Evolutionary conservation across 2,329 filamentous ascomycete species (phyloP), one percentile per base, ranked within the genome.

Genomic region (Pleurostoma richardsiae): DNA sequence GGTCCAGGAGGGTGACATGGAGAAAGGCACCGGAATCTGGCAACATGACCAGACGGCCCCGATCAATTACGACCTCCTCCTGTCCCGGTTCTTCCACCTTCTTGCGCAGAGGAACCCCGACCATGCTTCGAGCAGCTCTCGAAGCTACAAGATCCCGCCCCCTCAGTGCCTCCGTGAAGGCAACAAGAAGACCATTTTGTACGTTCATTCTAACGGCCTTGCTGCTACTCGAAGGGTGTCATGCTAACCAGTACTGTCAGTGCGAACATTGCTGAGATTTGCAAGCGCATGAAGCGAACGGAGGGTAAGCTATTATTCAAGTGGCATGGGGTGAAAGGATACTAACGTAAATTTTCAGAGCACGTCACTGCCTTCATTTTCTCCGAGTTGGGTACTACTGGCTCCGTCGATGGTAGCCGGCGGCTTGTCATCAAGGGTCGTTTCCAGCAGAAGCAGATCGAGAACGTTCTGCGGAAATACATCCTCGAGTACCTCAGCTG

Each of bases 371-470:
- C 92, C 60, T 97, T 96, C 76, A 74, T 99, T 55, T 96, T 99
- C 71, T 91, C 94, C 56, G 94, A 99, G 71, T 81, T 99, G 83
- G 94, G 94, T 77, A 99, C 94, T 56, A 95, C 83, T 64, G 94
- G 94, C 68, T 95, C 88, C 66, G 90, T 96, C 47, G 94, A 96
- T 73, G 94, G 92, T 59, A 89, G 82, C 72, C 84, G 90, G 70
- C 85, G 92, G 64, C 72, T 99, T 61, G 91, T 99, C 65, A 99
- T 99, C 81, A 96, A 96, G 80, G 94, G 94, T 78, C 89, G 94
- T 65, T 99, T 99, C 87, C 92, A 97, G 72, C 92, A 97, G 76
- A 96, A 96, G 76, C 92, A 97, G 77, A 91, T 97, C 65, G 94
- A 99, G 77, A 96, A 95, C 71, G 90, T 97, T 45, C 73, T 97